Base-by-base conservation (phyloP, 2,329 filamentous ascomycete species). In the Setomelanomma holmii region DNA sequence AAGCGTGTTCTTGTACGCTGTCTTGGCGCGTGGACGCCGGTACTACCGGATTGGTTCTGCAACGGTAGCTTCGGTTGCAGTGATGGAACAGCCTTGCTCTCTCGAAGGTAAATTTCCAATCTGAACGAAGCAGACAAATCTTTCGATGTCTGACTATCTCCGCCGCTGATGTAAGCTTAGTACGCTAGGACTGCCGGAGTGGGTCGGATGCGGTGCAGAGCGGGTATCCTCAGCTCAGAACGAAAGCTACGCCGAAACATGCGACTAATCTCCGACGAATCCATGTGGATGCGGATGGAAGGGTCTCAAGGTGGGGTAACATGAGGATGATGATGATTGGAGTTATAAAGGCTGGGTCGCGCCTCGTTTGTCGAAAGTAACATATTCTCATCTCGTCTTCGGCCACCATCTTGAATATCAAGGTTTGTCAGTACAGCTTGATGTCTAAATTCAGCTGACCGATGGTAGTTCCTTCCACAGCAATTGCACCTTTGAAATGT, bases 401-500 rank as follows among this genome's bases (percentile, higher is more conserved):
- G n/a, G n/a, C n/a, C n/a, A n/a, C n/a, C n/a, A n/a, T n/a, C n/a
- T n/a, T n/a, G n/a, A n/a, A n/a, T n/a, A n/a, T n/a, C 24, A 12
- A 30, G 12, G 24, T 30, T 12, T 30, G 7, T 30, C 24, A 7
- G 24, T 40, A 40, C 24, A 39, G 40, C 16, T n/a, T 43, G 38
- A 44, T 17, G 20, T 24, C 35, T 40, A 23, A 19, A 24, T 11
- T 41, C 4, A 1, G 6, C 34, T n/a, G 42, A 14, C 43, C 20
- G 51, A 16, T 22, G 22, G 22, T 20, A n/a, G n/a, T 4, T n/a
- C 42, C 8, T 5, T 4, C 27, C 47, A 46, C 23, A n/a, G 23
- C 56, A 60, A 40, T 23, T 2, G 14, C 27, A 30, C 27, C 14
- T 30, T 30, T 14, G 27, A 8, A 6, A 65, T 66, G 59, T 40